These are phyloP conservation scores for Senna tora DNA, from an alignment of 306 rosid genomes.

Conservation along the genomic window DNA sequence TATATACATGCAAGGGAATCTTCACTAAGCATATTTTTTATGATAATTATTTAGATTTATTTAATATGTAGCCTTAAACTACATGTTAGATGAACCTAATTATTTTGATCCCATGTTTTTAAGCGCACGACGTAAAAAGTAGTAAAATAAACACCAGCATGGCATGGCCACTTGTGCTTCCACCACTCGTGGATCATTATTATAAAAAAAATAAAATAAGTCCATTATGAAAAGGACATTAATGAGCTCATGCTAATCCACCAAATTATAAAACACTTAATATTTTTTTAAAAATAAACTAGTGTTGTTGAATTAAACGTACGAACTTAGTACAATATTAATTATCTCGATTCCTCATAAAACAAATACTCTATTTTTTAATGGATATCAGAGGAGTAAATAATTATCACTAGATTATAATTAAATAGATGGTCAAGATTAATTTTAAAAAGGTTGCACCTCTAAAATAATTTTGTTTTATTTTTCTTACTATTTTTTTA, in stretches of 20 bases:
- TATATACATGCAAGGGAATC: conserved; percentile 26
- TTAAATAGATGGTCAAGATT: no score
- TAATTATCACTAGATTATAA: no score
- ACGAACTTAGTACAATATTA: background rate
- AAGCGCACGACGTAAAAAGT: conserved; percentile 22
- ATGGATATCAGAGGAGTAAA: background rate
- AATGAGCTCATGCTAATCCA: conserved; percentile 36
- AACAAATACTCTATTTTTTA: background rate
- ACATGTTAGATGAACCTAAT: no score
- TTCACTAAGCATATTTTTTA: conserved; percentile 11
- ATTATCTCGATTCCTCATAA: background rate
- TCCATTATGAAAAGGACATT: conserved; percentile 28
- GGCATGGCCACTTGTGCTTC: conserved; percentile 33
- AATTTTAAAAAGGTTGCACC: no score
- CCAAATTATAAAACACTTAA: background rate
- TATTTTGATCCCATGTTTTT: conserved; percentile 2
- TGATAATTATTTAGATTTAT: no score
- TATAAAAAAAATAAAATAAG: no score
- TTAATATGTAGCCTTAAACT: no score
- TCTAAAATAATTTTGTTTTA: no score
- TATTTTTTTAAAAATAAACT: background rate
- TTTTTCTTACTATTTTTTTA: no score
- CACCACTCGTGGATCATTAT: conserved; percentile 27
- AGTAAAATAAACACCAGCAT: conserved; percentile 17
- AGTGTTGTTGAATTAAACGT: background rate